These are phyloP conservation scores for Moringa oleifera DNA, from an alignment of 345 rosid genomes.

Conservation along the genomic window DNA sequence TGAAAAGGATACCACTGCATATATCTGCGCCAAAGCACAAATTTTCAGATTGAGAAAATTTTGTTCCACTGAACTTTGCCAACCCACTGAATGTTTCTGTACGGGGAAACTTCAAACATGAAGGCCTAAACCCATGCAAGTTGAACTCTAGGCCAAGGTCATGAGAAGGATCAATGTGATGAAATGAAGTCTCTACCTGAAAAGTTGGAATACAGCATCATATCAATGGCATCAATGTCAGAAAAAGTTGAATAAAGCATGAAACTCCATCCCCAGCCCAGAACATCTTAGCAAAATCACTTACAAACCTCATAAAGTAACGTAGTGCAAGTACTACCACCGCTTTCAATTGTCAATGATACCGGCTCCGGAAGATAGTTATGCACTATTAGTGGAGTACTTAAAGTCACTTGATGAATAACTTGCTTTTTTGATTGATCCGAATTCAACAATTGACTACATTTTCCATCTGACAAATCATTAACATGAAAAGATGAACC, in stretches of 20 bases:
- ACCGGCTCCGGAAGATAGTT: constrained; percentile 74
- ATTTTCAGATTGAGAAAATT: constrained; percentile 59
- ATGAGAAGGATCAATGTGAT: constrained; percentile 85
- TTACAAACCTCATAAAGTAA: constrained; percentile 76
- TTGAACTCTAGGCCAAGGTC: constrained; percentile 64
- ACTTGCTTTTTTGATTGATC: constrained; percentile 39
- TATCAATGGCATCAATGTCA: constrained; percentile 15
- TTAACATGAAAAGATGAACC: constrained; percentile 16
- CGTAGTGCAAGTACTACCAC: constrained; percentile 53
- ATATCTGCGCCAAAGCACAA: constrained; percentile 45
- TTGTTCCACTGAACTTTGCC: constrained; percentile 73
- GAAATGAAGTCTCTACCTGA: constrained; percentile 70
- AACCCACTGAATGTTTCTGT: constrained; percentile 57
- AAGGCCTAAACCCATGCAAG: constrained; percentile 52
- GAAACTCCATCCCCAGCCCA: constrained; percentile 3
- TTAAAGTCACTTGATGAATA: constrained; percentile 66
- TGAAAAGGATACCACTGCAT: constrained; percentile 40
- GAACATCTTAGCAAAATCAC: constrained; percentile 7
- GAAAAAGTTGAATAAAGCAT: constrained; percentile 15
- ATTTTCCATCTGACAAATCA: constrained; percentile 28
- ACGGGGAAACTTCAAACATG: constrained; percentile 65
- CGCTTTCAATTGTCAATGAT: constrained; percentile 63
- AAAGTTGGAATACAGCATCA: constrained; percentile 11
- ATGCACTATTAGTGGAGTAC: constrained; percentile 63
- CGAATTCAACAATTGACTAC: constrained; percentile 24